Percentiles rank a stretch among this genome's conserved stretches.
Conservation (phyloP, 2,329 filamentous ascomycete genomes). For the Cryphonectria carpinicola region DNA sequence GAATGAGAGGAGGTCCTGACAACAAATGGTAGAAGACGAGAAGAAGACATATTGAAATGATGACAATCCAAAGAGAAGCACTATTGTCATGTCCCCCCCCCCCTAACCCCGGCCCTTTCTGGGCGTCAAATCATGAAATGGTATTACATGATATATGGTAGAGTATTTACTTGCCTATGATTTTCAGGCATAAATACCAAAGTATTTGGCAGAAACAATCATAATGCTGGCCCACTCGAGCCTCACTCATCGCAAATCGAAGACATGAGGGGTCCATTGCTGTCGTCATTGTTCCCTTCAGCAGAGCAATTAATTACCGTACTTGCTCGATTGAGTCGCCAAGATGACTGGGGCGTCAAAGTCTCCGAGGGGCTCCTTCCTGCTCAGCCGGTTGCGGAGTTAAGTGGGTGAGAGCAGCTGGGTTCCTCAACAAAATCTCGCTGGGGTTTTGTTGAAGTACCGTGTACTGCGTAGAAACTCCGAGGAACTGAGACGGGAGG, state of each 20-base stretch:
- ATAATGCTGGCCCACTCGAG: neutral
- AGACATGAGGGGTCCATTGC: neutral
- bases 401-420: slow-evolving; percentile 34
- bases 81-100: neutral
- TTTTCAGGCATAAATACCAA: neutral
- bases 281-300: no score
- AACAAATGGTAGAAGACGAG: neutral
- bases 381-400: neutral
- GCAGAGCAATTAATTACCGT: no score
- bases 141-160: neutral
- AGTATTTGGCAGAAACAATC: neutral
- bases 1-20: neutral
- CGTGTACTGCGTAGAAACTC: neutral
- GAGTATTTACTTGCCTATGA: neutral
- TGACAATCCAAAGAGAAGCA: neutral
- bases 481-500: neutral
- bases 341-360: neutral
- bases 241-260: neutral
- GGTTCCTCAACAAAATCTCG: slow-evolving; percentile 25
- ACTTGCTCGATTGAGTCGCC: no score
- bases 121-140: no score
- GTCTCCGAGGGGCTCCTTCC: neutral
- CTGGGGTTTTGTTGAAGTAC: slow-evolving; percentile 17
- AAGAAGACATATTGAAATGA: neutral
- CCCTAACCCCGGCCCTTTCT: no score